These are phyloP conservation scores for Geotrichum restrictum DNA, from an alignment of 1,139 yeast species.

Conservation along the genomic window DNA sequence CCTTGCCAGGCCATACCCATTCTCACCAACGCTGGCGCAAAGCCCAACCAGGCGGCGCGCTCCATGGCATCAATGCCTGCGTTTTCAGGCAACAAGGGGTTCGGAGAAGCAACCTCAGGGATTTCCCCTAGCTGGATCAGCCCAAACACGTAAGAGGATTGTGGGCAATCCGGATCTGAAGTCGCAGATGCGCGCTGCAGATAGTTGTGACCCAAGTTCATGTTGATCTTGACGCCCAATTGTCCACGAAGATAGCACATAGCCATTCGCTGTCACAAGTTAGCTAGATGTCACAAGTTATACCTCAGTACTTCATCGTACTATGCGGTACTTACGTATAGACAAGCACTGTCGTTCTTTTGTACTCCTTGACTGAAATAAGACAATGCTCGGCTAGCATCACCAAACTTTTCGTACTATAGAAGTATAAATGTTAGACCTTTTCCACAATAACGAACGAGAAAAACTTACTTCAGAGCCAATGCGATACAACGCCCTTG, in stretches of 20 bases:
- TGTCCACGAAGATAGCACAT: constrained; percentile 39
- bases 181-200: constrained; percentile 33
- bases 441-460: background rate
- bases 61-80: constrained; percentile 37
- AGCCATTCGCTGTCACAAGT: constrained; percentile 30
- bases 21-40: constrained; percentile 40
- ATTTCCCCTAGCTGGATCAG: constrained; percentile 38
- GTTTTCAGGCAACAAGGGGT: constrained; percentile 18
- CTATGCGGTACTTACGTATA: constrained; percentile 10
- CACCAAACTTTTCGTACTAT: constrained; percentile 21
- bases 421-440: background rate
- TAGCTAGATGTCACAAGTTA: constrained; percentile 32
- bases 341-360: constrained; percentile 20
- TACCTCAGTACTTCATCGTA: background rate
- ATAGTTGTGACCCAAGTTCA: constrained; percentile 30
- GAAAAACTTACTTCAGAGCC: constrained; percentile 29
- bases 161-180: constrained; percentile 41
- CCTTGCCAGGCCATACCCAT: constrained; percentile 43
- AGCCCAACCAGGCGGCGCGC: constrained; percentile 39
- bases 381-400: constrained; percentile 17
- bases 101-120: constrained; percentile 24
- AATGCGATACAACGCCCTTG: constrained; percentile 38
- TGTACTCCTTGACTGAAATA: constrained; percentile 20
- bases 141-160: constrained; percentile 39
- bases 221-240: constrained; percentile 30